Evolutionary conservation across 2,329 filamentous ascomycete genomes (phyloP).

Genomic region (Exophiala sp.): DNA sequence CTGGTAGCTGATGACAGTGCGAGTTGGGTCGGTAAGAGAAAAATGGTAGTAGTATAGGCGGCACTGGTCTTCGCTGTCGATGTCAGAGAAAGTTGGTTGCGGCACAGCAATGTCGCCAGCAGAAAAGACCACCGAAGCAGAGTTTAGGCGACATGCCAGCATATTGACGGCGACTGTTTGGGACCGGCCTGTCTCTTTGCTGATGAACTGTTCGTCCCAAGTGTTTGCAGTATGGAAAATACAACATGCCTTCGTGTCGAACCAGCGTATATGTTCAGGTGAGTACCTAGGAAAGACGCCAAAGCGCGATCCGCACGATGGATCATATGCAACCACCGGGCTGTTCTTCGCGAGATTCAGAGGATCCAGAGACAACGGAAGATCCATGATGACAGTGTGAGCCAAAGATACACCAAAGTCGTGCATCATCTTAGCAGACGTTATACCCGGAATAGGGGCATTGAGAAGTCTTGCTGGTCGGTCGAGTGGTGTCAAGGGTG

Average conservation of each 20-base stretch:
- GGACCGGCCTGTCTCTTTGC: constrained; percentile 28
- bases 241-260: constrained; percentile 60
- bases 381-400: constrained; percentile 63
- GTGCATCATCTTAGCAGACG: constrained; percentile 66
- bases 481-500: constrained; percentile 27
- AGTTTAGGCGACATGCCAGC: constrained; percentile 61
- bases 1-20: constrained; percentile 50
- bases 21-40: constrained; percentile 23
- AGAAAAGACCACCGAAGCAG: constrained; percentile 58
- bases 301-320: constrained; percentile 54
- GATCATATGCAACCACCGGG: constrained; percentile 56
- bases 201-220: constrained; percentile 51
- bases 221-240: constrained; percentile 68
- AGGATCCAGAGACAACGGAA: constrained; percentile 61
- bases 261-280: constrained; percentile 58
- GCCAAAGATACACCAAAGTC: constrained; percentile 62
- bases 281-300: constrained; percentile 60
- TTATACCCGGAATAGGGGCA: constrained; percentile 54
- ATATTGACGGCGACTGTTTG: constrained; percentile 51
- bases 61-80: constrained; percentile 54
- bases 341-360: constrained; percentile 53
- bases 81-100: constrained; percentile 36
- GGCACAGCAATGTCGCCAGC: constrained; percentile 58
- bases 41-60: constrained; percentile 66
- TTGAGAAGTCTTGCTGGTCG: constrained; percentile 41